Conservation (phyloP, 2,329 filamentous ascomycete species). For the Davidsoniella australis region DNA sequence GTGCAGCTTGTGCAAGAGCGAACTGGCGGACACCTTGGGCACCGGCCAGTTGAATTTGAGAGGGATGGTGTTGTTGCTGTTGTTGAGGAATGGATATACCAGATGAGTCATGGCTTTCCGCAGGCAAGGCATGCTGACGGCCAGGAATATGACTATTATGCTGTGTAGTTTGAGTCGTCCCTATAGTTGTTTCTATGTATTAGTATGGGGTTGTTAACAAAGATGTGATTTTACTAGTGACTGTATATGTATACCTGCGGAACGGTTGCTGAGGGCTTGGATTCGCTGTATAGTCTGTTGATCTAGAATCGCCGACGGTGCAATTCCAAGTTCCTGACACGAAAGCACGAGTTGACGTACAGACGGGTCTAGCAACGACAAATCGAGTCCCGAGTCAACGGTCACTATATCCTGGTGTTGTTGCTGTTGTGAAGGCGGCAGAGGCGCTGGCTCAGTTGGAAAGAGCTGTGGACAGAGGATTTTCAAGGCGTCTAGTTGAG, state of each 20-base stretch:
- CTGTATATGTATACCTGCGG: too few species aligned
- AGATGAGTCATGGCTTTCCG: not conserved
- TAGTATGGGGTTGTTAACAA: too few species aligned
- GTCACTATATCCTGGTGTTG: not conserved
- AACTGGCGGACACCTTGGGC: not conserved
- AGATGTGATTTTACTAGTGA: too few species aligned
- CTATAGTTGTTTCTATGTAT: too few species aligned
- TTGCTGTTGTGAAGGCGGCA: not conserved
- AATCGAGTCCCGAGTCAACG: not conserved
- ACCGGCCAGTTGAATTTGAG: not conserved
- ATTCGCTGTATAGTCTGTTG: too few species aligned
- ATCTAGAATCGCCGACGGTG: too few species aligned
- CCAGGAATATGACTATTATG: not conserved
- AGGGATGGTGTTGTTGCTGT: not conserved
- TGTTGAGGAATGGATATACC: not conserved
- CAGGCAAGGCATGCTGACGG: not conserved
- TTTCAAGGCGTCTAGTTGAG: not conserved
- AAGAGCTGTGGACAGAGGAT: constrained; percentile 3
- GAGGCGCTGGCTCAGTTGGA: not conserved
- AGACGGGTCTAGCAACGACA: not conserved
- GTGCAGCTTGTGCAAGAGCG: not conserved
- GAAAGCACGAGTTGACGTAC: not conserved
- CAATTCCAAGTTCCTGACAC: not conserved
- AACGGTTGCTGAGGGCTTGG: too few species aligned
- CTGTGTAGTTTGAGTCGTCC: too few species aligned